Base-by-base conservation (phyloP, 2,329 filamentous ascomycete species). In the Cladosporium sp. region DNA sequence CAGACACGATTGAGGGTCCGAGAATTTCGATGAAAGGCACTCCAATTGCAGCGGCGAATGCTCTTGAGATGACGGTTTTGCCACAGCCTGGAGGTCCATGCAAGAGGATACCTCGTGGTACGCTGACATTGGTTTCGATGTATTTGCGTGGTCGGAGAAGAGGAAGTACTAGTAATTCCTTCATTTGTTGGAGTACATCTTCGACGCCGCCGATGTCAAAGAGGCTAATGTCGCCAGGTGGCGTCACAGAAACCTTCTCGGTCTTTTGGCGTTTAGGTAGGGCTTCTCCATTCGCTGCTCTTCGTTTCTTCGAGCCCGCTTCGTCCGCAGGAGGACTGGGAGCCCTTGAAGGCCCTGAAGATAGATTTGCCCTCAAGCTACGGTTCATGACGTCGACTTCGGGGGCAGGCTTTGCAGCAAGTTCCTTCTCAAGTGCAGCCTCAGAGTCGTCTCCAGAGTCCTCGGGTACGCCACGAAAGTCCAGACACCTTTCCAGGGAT, bases 11-110 rank as follows among this genome's bases (percentile, higher is more conserved):
- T 0, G 86, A 88, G 1, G 89, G 88, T 0, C 87, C 88, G 0
- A 88, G 85, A n/a, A 93, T 84, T 1, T 88, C 80, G 53, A 95
- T 85, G 62, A 90, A 92, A 0, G 88, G 84, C 2, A 90, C 82
- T 1, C 84, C 85, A 17, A 91, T 73, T 56, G 84, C 82, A 1
- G 86, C 85, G 3, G 89, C 89, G 60, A 89, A 85, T 1, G 87
- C 88, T 66, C 89, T 84, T 8, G 87, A 86, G 52, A 95, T 83
- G 74, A 88, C 85, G 0, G 89, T 95, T 69, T 95, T 95, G 59
- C 89, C 89, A 63, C 89, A 93, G 20, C 89, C 89, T 2, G 89
- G 88, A 1, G 89, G 89, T 0, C 89, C 89, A 68, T 95, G 86
- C 4, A 95, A 76, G 19, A 95, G 71, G 13, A 95, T 84, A 54